Evolutionary conservation across 2,329 filamentous ascomycete species (phyloP).

Genomic region (Aspergillus sp.): DNA sequence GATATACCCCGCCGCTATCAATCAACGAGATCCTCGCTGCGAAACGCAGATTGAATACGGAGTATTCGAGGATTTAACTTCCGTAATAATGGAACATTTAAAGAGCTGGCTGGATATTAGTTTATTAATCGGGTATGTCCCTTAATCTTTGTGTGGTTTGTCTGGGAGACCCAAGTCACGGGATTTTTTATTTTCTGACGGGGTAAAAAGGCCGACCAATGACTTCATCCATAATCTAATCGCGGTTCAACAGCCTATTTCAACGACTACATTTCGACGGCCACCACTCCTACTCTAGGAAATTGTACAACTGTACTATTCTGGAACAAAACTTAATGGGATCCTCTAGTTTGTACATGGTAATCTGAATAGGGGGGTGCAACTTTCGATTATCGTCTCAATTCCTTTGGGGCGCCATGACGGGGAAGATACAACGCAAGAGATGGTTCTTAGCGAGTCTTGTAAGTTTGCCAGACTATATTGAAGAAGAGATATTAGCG

Average conservation of each 20-base stretch:
- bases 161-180: conserved; percentile 17
- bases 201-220: conserved; percentile 30
- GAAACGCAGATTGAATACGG: not conserved
- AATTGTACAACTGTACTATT: too few relatives aligned
- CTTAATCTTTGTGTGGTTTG: conserved; percentile 4
- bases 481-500: conserved; percentile 18
- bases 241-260: conserved; percentile 2
- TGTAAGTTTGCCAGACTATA: conserved; percentile 60
- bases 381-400: conserved; percentile 13
- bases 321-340: conserved; percentile 15
- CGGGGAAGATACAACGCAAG: conserved; percentile 10
- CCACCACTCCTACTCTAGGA: conserved; percentile 2
- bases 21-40: conserved; percentile 12
- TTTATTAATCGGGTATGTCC: not conserved
- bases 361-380: conserved; percentile 20
- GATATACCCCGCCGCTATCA: conserved; percentile 30
- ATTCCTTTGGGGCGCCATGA: conserved; percentile 12
- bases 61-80: too few relatives aligned
- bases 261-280: not conserved
- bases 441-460: conserved; percentile 42
- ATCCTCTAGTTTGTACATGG: conserved; percentile 35
- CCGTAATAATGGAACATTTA: not conserved
- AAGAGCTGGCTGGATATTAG: not conserved
- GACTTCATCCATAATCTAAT: conserved; percentile 37
- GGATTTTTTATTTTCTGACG: conserved; percentile 32